A percentile compares a stretch with the other conserved stretches of the same genome.
Conservation (phyloP, 164 flowering plant genomes). For the Piper betle region DNA sequence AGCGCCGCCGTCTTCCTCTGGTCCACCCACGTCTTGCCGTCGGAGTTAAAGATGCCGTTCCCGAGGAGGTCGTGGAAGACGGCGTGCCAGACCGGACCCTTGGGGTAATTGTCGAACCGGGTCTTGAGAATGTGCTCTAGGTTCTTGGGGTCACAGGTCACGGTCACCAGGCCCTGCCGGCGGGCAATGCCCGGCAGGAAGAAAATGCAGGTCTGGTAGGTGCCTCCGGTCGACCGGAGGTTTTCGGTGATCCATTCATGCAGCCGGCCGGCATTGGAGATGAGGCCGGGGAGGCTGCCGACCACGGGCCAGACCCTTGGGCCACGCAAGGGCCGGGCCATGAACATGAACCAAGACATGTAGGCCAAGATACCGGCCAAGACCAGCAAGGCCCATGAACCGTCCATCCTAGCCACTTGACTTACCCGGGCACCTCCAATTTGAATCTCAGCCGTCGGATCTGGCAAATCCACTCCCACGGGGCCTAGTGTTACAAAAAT, state of each 20-base stretch:
- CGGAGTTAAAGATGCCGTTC: slow-evolving; percentile 53
- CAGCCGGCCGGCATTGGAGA: slow-evolving; percentile 33
- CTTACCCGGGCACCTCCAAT: not conserved
- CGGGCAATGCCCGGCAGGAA: slow-evolving; percentile 43
- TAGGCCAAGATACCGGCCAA: slow-evolving; percentile 23
- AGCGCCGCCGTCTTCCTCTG: slow-evolving; percentile 49
- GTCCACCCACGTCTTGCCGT: slow-evolving; percentile 58
- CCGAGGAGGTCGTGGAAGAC: slow-evolving; percentile 54
- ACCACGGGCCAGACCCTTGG: slow-evolving; percentile 67
- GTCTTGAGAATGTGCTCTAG: slow-evolving; percentile 47
- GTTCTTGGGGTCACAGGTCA: slow-evolving; percentile 62
- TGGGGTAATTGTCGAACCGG: slow-evolving; percentile 50
- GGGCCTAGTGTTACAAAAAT: too few relatives aligned
- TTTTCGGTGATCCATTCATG: slow-evolving; percentile 70
- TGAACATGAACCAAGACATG: slow-evolving; percentile 33
- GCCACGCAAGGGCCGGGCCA: slow-evolving; percentile 25
- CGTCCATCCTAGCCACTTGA: slow-evolving; percentile 19
- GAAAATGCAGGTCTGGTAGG: slow-evolving; percentile 61
- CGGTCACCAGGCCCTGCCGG: slow-evolving; percentile 55
- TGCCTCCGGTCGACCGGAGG: slow-evolving; percentile 44
- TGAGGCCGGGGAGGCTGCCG: slow-evolving; percentile 57
- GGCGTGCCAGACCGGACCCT: slow-evolving; percentile 56
- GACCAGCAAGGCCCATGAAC: slow-evolving; percentile 17
- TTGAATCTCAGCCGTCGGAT: not conserved
- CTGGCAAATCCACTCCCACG: not conserved